Percentiles rank a stretch among this genome's conserved stretches.
Conservation (phyloP, 306 rosid genomes). For the Ormosia semicastrata region DNA sequence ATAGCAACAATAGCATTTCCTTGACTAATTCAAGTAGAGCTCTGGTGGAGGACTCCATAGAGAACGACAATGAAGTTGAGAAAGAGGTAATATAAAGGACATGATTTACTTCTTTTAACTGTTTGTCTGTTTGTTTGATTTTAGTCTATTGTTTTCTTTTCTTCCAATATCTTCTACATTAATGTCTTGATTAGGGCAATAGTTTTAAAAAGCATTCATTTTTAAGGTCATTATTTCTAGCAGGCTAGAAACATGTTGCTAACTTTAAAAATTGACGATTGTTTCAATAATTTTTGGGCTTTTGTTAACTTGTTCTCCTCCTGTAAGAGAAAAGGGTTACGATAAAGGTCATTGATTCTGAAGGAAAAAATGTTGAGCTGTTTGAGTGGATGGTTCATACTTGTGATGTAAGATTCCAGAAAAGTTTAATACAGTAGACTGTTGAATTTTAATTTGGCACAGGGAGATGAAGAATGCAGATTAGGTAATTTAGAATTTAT, state of each 20-base stretch:
- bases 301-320: conserved; percentile 9
- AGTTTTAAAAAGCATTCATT: neutral
- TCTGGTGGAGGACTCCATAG: conserved; percentile 31
- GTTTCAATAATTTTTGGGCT: conserved; percentile 1
- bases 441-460: conserved; percentile 16
- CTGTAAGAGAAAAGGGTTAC: neutral
- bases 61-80: conserved; percentile 43
- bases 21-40: conserved; percentile 52
- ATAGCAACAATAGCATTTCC: conserved; percentile 40
- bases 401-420: neutral
- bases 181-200: neutral
- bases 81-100: conserved; percentile 55
- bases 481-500: neutral
- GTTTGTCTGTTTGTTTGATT: conserved; percentile 19
- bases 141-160: neutral
- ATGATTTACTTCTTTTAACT: conserved; percentile 15
- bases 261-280: conserved; percentile 3
- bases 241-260: neutral
- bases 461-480: neutral
- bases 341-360: conserved; percentile 19
- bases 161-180: neutral
- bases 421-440: conserved; percentile 1
- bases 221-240: conserved; percentile 10
- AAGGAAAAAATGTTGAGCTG: conserved; percentile 3
- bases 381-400: neutral